A percentile compares a stretch with the other conserved stretches of the same genome.
These are phyloP conservation scores for Erodium maritimum DNA, from an alignment of 345 rosid species.

Conservation along the genomic window DNA sequence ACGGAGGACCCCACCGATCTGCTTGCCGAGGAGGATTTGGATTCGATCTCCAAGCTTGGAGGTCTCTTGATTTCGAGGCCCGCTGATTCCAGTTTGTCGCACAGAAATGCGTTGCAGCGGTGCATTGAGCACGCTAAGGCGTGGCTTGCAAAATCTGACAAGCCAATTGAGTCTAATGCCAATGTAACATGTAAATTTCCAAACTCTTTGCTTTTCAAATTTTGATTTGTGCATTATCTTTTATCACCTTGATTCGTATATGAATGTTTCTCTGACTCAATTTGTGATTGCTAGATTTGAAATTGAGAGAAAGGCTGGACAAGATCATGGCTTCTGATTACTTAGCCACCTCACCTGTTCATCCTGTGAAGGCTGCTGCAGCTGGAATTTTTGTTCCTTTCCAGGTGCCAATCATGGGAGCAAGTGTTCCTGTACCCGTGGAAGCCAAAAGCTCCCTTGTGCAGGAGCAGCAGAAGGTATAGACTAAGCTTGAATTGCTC, in stretches of 20 bases:
- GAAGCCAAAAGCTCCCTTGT: slow-evolving; percentile 28
- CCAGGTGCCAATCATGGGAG: slow-evolving; percentile 36
- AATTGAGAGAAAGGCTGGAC: slow-evolving; percentile 55
- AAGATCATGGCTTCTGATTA: slow-evolving; percentile 87
- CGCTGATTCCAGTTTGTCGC: slow-evolving; percentile 57
- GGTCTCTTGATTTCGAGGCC: slow-evolving; percentile 65
- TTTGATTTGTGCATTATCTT: background rate
- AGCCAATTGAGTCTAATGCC: slow-evolving; percentile 42
- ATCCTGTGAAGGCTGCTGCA: slow-evolving; percentile 69
- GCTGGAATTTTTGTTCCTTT: slow-evolving; percentile 49
- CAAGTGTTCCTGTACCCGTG: slow-evolving; percentile 17
- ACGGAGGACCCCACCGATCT: slow-evolving; percentile 88
- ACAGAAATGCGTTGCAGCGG: slow-evolving; percentile 60
- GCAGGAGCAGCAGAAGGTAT: slow-evolving; percentile 45
- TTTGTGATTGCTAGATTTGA: slow-evolving; percentile 43
- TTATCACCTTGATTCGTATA: background rate
- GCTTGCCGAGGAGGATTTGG: slow-evolving; percentile 75
- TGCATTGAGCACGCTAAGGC: slow-evolving; percentile 65
- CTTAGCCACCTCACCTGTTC: slow-evolving; percentile 69
- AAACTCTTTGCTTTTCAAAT: background rate
- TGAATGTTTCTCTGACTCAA: background rate
- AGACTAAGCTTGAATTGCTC: no score
- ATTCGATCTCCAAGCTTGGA: slow-evolving; percentile 52
- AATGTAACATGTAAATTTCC: slow-evolving; percentile 45
- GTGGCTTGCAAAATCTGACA: slow-evolving; percentile 62